Base-by-base conservation (phyloP, 2,329 filamentous ascomycete species). In the Verruconis gallopava region DNA sequence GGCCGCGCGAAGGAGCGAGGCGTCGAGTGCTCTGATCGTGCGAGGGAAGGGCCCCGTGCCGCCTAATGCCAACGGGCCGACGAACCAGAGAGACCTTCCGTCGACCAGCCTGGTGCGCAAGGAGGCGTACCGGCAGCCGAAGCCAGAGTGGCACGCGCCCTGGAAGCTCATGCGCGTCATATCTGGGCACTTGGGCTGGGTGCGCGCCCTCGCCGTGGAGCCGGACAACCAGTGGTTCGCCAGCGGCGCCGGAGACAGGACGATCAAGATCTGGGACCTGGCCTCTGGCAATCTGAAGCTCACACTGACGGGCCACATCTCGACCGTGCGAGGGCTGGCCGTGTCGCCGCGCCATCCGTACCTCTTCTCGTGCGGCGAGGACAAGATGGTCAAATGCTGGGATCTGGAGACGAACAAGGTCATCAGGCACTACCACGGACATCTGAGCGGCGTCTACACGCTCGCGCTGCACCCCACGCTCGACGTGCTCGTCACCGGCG, bases 381-480 rank as follows among this genome's bases (percentile, higher is more conserved):
- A 98, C 61, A 98, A 98, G 68, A 95, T 95, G 88, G 91, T 98
- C 48, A 98, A 98, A 64, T 98, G 91, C 65, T 98, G 91, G 91
- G 91, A 98, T 66, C 67, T 98, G 50, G 91, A 98, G 63, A 95
- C 89, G n/a, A 98, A 98, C 68, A 95, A 95, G 63, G 91, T 98
- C 46, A 95, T 96, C 56, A 77, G 89, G 30, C 86, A 95, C 63
- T 98, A 96, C 60, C 91, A 98, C 59, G 93, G 93, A 14, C 91
- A 98, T 64, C 68, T 98, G 17, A 93, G 85, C 52, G 91, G 91
- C 49, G 91, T 98, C 3, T 98, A 98, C 64, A 88, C 88, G 1
- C 69, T 98, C 4, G 76, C 83, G 2, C 67, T 98, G n/a, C 91
- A 98, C 57, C 91, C 91, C 1, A 94, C 86, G 0, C 73, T 98